Conservation (phyloP, 805 yeast species). For the Metschnikowia reukaufii region DNA sequence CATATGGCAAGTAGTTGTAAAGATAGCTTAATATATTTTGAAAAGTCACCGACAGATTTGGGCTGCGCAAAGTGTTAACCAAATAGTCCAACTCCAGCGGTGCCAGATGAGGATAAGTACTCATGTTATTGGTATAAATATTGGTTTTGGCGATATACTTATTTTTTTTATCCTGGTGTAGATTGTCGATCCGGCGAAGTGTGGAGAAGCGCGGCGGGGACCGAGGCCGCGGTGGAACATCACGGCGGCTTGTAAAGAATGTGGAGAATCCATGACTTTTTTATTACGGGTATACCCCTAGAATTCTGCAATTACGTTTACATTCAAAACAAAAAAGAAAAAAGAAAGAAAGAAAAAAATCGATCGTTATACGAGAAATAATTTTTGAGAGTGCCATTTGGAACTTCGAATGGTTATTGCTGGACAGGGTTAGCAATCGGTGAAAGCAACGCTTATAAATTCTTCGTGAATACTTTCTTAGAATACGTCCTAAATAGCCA, state of each 20-base stretch:
- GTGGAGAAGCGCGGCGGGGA: conserved; percentile 7
- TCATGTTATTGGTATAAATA: not conserved
- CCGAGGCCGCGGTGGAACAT: conserved; percentile 7
- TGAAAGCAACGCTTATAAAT: no score
- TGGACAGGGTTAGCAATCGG: no score
- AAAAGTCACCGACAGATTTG: conserved; percentile 32
- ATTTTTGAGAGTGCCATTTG: no score
- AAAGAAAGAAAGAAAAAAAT: no score
- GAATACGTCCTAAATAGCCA: no score
- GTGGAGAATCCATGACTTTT: no score
- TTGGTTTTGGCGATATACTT: not conserved
- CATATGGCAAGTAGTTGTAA: conserved; percentile 51
- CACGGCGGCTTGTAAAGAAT: not conserved
- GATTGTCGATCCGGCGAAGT: conserved; percentile 1
- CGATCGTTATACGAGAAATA: no score
- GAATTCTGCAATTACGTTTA: no score
- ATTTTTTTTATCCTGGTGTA: not conserved
- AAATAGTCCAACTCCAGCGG: conserved; percentile 51
- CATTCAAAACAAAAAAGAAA: no score
- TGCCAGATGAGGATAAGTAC: not conserved
- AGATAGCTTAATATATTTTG: conserved; percentile 44
- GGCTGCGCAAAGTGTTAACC: conserved; percentile 44
- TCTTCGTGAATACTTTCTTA: no score
- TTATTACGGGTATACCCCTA: no score
- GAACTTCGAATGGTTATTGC: no score